A percentile compares a stretch with the other conserved stretches of the same genome.
Conservation (phyloP, 805 yeast species). For the Candida nanaspora region DNA sequence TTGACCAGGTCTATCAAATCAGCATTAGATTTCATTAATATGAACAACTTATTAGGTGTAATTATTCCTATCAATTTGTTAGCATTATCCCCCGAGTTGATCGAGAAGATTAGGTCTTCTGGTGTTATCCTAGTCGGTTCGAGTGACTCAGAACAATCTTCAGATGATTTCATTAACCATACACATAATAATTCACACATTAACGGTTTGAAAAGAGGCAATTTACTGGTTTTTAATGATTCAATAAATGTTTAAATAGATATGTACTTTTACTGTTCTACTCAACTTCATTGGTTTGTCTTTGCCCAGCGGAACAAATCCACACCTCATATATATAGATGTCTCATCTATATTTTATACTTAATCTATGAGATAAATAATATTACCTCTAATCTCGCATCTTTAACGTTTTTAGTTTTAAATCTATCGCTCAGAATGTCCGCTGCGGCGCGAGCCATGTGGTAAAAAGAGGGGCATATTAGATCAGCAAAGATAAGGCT, state of each 20-base stretch:
- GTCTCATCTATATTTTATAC: too few relatives aligned
- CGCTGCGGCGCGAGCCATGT: too few relatives aligned
- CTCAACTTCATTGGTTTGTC: too few relatives aligned
- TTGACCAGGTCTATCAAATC: slow-evolving; percentile 69
- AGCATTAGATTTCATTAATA: slow-evolving; percentile 72
- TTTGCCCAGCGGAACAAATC: too few relatives aligned
- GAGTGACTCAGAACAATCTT: slow-evolving; percentile 15
- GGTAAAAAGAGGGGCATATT: too few relatives aligned
- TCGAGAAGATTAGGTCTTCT: slow-evolving; percentile 65
- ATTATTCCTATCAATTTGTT: slow-evolving; percentile 68
- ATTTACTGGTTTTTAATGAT: not conserved
- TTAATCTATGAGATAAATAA: too few relatives aligned
- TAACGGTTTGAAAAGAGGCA: slow-evolving; percentile 13
- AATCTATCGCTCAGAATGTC: too few relatives aligned
- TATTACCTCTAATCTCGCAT: too few relatives aligned
- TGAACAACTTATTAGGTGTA: slow-evolving; percentile 80
- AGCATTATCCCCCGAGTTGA: slow-evolving; percentile 64
- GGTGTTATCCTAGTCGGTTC: slow-evolving; percentile 74
- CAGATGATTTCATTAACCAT: slow-evolving; percentile 1
- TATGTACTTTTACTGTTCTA: too few relatives aligned
- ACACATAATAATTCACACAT: not conserved
- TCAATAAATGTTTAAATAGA: slow-evolving; percentile 1
- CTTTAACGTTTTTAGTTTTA: too few relatives aligned
- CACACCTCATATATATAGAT: too few relatives aligned
- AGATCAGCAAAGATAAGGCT: too few relatives aligned